Evolutionary conservation across 768 basidiomycete species (phyloP).

Genomic region (Mycena olivaceomarginata): DNA sequence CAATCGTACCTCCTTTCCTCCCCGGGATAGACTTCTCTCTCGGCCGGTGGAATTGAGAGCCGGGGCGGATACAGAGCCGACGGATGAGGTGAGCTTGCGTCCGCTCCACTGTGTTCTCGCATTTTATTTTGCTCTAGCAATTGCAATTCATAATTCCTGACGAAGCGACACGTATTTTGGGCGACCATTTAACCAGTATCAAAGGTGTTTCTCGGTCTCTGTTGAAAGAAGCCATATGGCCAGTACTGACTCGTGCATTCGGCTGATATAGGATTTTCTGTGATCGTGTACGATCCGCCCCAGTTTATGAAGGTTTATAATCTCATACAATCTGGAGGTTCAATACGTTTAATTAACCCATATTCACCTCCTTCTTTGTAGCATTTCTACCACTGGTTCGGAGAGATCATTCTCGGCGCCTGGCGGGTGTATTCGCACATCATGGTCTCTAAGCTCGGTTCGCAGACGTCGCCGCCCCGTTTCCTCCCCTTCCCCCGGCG

Average conservation of each 20-base stretch:
- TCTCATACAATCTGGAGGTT: not conserved
- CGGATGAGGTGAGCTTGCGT: conserved; percentile 51
- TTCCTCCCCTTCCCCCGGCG: conserved; percentile 49
- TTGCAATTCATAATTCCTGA: conserved; percentile 50
- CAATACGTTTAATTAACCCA: not conserved
- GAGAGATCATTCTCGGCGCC: conserved; percentile 65
- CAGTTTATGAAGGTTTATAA: conserved; percentile 50
- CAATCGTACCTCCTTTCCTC: conserved; percentile 63
- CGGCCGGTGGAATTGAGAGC: conserved; percentile 45
- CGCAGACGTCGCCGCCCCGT: not conserved
- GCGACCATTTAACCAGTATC: conserved; percentile 46
- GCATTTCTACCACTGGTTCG: conserved; percentile 71
- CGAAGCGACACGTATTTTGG: conserved; percentile 46
- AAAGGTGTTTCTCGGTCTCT: conserved; percentile 24
- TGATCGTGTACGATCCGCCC: conserved; percentile 54
- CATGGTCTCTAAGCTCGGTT: not conserved
- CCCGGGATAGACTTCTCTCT: conserved; percentile 63
- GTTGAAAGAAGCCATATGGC: no score
- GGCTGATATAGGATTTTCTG: conserved; percentile 34
- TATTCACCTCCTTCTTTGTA: conserved; percentile 34
- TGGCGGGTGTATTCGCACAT: conserved; percentile 61
- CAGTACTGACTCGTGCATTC: no score
- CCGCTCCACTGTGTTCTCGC: no score
- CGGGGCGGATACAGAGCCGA: conserved; percentile 51
- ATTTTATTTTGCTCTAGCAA: conserved; percentile 51